Percentiles rank a stretch among this genome's conserved stretches.
phyloP scores from a whole-genome alignment of 495 filamentous ascomycete species.

The Alectoria sarmentosa region DNA sequence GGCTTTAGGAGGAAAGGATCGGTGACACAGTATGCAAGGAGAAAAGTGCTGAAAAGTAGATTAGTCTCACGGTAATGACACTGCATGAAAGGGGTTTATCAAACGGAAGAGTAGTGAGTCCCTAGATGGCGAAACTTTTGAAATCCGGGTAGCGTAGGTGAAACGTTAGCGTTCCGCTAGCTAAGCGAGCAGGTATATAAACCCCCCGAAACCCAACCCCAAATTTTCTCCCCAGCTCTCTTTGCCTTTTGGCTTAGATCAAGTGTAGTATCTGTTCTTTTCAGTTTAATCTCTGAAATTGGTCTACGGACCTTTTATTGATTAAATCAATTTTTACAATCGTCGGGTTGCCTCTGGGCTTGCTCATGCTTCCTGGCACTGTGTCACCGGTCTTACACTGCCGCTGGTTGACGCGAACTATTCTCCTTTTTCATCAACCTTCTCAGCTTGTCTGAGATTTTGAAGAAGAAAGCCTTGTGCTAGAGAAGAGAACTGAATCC shows the following conservation, averaged over 20 bases:
- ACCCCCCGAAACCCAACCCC: background rate
- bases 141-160: background rate
- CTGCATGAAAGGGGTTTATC: too few relatives aligned
- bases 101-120: background rate
- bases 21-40: too few relatives aligned
- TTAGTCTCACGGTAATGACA: too few relatives aligned
- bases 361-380: slow-evolving; percentile 65
- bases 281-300: slow-evolving; percentile 85
- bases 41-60: too few relatives aligned
- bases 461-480: slow-evolving; percentile 62
- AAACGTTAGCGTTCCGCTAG: background rate
- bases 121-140: background rate
- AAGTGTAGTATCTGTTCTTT: slow-evolving; percentile 99
- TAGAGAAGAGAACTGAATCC: too few relatives aligned
- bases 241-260: slow-evolving; percentile 81
- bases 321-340: slow-evolving; percentile 78
- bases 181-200: background rate
- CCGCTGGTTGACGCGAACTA: slow-evolving; percentile 71
- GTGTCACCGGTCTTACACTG: slow-evolving; percentile 90
- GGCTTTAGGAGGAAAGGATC: too few relatives aligned
- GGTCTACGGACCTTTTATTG: slow-evolving; percentile 64
- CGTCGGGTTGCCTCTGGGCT: slow-evolving; percentile 65
- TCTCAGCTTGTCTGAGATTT: slow-evolving; percentile 49
- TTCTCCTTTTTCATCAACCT: slow-evolving; percentile 50
- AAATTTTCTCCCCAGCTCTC: slow-evolving; percentile 30